Evolutionary conservation across 1,284 basidiomycete species (phyloP).

Genomic region (Ceratobasidium sp.): DNA sequence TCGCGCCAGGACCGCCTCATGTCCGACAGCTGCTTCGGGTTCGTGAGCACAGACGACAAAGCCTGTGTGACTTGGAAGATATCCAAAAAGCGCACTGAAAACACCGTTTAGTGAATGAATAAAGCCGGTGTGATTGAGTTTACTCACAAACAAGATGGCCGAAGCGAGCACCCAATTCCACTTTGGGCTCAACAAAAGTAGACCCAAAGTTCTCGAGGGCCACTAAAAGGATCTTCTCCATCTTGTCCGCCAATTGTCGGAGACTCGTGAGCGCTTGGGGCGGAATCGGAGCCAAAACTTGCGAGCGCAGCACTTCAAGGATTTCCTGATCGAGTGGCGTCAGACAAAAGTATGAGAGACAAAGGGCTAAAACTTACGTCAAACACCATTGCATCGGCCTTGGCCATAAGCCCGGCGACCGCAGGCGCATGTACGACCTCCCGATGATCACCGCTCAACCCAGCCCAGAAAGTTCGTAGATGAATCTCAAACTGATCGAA

Average conservation of each 20-base stretch:
- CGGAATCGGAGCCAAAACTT: constrained; percentile 83
- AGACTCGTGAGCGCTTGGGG: constrained; percentile 75
- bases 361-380: constrained; percentile 69
- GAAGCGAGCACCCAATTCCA: constrained; percentile 87
- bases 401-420: constrained; percentile 87
- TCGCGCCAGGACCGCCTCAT: constrained; percentile 89
- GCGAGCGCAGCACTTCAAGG: constrained; percentile 82
- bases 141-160: constrained; percentile 87
- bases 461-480: constrained; percentile 84
- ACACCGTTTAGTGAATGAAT: constrained; percentile 38
- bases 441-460: constrained; percentile 76
- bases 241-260: constrained; percentile 87
- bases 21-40: constrained; percentile 83
- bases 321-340: constrained; percentile 72
- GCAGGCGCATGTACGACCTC: constrained; percentile 89
- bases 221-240: constrained; percentile 87
- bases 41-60: constrained; percentile 84
- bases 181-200: constrained; percentile 91
- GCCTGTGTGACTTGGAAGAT: constrained; percentile 92
- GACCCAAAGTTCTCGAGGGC: constrained; percentile 85
- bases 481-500: constrained; percentile 91
- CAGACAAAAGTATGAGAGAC: constrained; percentile 18
- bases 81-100: constrained; percentile 84
- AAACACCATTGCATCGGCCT: constrained; percentile 88
- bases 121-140: constrained; percentile 24